Conservation (phyloP, 2,329 filamentous ascomycete genomes). For the Chalaropsis thielavioides region DNA sequence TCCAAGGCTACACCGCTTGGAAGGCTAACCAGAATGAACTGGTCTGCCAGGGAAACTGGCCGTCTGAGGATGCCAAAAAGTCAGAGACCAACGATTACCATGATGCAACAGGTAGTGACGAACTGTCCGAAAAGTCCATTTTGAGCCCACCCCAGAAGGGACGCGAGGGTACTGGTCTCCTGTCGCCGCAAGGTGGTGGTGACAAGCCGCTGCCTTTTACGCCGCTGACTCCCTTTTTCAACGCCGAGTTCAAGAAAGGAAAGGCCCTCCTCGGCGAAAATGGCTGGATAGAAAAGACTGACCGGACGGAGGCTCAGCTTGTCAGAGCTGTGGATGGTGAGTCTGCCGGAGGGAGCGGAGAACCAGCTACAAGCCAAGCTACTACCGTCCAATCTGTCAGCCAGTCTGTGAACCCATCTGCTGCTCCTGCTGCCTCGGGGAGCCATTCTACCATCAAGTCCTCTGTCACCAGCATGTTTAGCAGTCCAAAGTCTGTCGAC, state of each 20-base stretch:
- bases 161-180: background rate
- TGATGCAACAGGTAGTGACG: background rate
- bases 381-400: background rate
- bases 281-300: conserved; percentile 41
- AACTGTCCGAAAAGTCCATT: background rate
- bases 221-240: conserved; percentile 31
- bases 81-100: background rate
- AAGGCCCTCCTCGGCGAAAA: conserved; percentile 42
- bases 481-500: background rate
- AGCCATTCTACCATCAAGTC: background rate
- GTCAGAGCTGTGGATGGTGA: background rate
- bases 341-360: background rate
- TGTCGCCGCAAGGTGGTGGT: background rate
- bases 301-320: conserved; percentile 10
- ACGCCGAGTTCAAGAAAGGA: conserved; percentile 28
- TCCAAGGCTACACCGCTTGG: conserved; percentile 12
- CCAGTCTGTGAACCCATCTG: background rate
- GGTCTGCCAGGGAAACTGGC: background rate
- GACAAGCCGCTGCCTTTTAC: conserved; percentile 24
- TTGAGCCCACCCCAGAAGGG: background rate
- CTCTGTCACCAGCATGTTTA: background rate
- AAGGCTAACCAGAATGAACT: background rate
- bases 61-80: background rate
- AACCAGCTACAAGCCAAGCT: background rate
- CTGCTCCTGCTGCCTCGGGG: background rate